Evolutionary conservation across 2,329 filamentous ascomycete genomes (phyloP).

Genomic region (Aspergillus pseudoglaucus): DNA sequence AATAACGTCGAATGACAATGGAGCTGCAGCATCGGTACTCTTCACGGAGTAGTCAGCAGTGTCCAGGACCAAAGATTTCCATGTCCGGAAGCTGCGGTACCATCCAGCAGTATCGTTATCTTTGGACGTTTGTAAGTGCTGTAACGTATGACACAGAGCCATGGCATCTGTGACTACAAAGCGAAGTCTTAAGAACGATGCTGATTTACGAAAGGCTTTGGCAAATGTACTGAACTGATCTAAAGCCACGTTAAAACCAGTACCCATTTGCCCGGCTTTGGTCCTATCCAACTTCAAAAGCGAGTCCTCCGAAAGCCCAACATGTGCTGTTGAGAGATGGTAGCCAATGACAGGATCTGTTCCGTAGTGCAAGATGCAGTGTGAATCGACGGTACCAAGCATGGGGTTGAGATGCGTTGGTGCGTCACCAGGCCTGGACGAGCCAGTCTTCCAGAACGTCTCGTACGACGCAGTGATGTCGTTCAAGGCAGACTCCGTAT

Average conservation of each 20-base stretch:
- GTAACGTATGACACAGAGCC: not conserved
- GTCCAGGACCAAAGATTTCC: not conserved
- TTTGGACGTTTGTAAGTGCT: not conserved
- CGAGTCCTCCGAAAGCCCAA: constrained; percentile 26
- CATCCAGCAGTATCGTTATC: not conserved
- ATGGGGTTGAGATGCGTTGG: not conserved
- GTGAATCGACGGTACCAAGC: not conserved
- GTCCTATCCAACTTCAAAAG: not conserved
- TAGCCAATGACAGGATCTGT: constrained; percentile 51
- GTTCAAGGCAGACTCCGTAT: not conserved
- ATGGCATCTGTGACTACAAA: not conserved
- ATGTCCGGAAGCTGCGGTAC: not conserved
- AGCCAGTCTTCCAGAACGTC: not conserved
- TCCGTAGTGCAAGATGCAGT: constrained; percentile 39
- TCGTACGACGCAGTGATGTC: not conserved
- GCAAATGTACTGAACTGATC: not conserved
- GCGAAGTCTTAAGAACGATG: not conserved
- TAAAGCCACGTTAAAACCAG: not conserved
- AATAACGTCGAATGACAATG: not conserved
- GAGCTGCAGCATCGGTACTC: not conserved
- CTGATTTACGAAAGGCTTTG: not conserved
- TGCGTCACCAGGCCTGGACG: not conserved
- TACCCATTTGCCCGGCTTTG: not conserved
- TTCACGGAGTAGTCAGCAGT: not conserved
- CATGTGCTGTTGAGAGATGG: constrained; percentile 50